A percentile compares a stretch with the other conserved stretches of the same genome.
Evolutionary conservation across 495 filamentous ascomycete species (phyloP).

Genomic region (Penicillium cinerascens): DNA sequence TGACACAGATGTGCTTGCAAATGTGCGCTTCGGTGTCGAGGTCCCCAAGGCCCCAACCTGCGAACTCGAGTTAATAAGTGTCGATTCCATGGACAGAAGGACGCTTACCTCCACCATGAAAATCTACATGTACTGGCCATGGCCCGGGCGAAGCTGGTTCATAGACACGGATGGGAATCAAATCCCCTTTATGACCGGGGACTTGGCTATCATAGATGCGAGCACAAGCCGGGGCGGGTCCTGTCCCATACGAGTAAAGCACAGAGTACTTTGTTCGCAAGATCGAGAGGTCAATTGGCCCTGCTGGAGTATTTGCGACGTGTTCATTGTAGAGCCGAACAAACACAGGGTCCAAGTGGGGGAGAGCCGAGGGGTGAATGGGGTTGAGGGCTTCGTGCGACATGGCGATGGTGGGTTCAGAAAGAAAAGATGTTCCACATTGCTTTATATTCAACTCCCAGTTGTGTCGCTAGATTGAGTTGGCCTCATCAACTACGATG

Average conservation of each 20-base stretch:
- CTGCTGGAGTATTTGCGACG: constrained; percentile 27
- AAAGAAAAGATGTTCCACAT: background rate
- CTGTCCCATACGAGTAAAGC: constrained; percentile 29
- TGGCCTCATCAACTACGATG: background rate
- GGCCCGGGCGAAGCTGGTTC: constrained; percentile 40
- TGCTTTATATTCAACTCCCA: constrained; percentile 3
- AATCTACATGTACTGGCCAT: constrained; percentile 47
- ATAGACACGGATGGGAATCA: constrained; percentile 41
- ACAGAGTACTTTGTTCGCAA: constrained; percentile 29
- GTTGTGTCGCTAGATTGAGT: background rate
- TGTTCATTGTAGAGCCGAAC: constrained; percentile 29
- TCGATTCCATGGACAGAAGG: too few relatives aligned
- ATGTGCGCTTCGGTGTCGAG: constrained; percentile 37
- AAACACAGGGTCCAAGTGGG: constrained; percentile 27
- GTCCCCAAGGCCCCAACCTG: constrained; percentile 48
- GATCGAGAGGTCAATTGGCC: constrained; percentile 26
- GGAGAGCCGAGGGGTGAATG: constrained; percentile 26
- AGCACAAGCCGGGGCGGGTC: constrained; percentile 23
- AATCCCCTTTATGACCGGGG: constrained; percentile 37
- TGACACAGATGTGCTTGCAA: constrained; percentile 28
- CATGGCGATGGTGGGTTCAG: constrained; percentile 1
- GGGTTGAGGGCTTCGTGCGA: constrained; percentile 33
- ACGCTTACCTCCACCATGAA: constrained; percentile 35
- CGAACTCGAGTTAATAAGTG: constrained; percentile 2
- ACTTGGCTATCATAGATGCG: constrained; percentile 33